These are phyloP conservation scores for Malbranchea zuffiana DNA, from an alignment of 2,329 filamentous ascomycete species.

Conservation along the genomic window DNA sequence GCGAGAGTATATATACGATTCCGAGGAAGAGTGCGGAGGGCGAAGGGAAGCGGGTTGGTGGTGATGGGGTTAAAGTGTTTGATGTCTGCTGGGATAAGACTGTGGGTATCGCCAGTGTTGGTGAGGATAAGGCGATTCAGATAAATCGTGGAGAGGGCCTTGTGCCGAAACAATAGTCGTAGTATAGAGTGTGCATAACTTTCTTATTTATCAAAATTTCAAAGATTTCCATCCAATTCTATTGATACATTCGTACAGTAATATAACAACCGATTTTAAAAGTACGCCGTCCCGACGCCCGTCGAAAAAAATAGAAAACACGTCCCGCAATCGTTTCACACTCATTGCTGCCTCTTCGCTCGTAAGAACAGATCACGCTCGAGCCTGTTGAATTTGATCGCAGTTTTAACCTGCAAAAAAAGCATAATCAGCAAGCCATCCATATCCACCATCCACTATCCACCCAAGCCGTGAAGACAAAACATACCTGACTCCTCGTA, in stretches of 20 bases:
- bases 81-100: constrained; percentile 73
- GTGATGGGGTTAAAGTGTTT: constrained; percentile 84
- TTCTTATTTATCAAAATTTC: background rate
- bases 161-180: too few relatives aligned
- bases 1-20: constrained; percentile 65
- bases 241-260: constrained; percentile 1
- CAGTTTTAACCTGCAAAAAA: constrained; percentile 44
- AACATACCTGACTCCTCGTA: constrained; percentile 60
- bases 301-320: constrained; percentile 5
- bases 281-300: constrained; percentile 9
- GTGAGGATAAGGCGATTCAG: constrained; percentile 91
- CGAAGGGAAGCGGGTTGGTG: constrained; percentile 53
- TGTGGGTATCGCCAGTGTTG: constrained; percentile 80
- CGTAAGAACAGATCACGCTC: constrained; percentile 42
- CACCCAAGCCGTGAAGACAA: background rate
- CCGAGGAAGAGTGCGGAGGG: constrained; percentile 60
- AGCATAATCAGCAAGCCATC: constrained; percentile 13
- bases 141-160: constrained; percentile 60
- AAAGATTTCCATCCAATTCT: background rate
- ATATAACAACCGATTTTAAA: constrained; percentile 5
- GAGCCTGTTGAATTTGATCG: constrained; percentile 48
- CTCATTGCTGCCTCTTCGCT: background rate
- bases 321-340: too few relatives aligned
- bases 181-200: constrained; percentile 20
- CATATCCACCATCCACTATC: background rate